phyloP scores from a whole-genome alignment of 768 basidiomycete species.

The Phanerochaete sordida region DNA sequence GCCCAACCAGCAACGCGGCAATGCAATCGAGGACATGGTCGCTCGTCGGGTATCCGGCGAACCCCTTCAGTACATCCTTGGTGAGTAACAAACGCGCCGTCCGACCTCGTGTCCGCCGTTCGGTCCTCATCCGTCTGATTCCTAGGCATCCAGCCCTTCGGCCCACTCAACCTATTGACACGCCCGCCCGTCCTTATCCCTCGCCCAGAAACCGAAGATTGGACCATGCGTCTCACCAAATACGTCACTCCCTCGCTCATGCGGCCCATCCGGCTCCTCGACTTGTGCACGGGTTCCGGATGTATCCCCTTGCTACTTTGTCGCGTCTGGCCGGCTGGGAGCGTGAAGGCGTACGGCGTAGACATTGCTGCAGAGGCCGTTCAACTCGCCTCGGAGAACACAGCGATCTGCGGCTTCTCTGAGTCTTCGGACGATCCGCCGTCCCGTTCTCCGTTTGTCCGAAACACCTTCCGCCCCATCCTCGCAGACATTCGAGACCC shows the following conservation, averaged over 20 bases:
- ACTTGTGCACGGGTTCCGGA: constrained; percentile 91
- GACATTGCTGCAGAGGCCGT: constrained; percentile 67
- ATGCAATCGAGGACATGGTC: constrained; percentile 45
- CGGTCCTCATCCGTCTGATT: not conserved
- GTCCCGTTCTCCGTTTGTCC: constrained; percentile 2
- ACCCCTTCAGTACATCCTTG: constrained; percentile 89
- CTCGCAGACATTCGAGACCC: constrained; percentile 41
- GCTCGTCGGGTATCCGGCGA: constrained; percentile 61
- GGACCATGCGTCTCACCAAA: constrained; percentile 61
- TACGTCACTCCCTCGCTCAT: constrained; percentile 35
- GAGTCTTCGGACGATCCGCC: not conserved
- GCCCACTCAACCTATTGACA: constrained; percentile 68
- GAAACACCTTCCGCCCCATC: constrained; percentile 35
- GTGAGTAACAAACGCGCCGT: constrained; percentile 35
- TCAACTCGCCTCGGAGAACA: constrained; percentile 45
- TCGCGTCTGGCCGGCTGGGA: constrained; percentile 55
- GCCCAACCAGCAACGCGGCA: not conserved
- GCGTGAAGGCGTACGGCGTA: constrained; percentile 54
- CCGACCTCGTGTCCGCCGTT: not conserved
- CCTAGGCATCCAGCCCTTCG: constrained; percentile 85
- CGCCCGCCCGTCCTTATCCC: constrained; percentile 88
- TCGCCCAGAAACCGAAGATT: constrained; percentile 91
- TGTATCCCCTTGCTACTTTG: constrained; percentile 88
- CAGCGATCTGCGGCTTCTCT: constrained; percentile 22
- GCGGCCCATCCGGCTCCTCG: constrained; percentile 51